Conservation (phyloP, 2,329 filamentous ascomycete genomes). For the Hypomyces perniciosus region DNA sequence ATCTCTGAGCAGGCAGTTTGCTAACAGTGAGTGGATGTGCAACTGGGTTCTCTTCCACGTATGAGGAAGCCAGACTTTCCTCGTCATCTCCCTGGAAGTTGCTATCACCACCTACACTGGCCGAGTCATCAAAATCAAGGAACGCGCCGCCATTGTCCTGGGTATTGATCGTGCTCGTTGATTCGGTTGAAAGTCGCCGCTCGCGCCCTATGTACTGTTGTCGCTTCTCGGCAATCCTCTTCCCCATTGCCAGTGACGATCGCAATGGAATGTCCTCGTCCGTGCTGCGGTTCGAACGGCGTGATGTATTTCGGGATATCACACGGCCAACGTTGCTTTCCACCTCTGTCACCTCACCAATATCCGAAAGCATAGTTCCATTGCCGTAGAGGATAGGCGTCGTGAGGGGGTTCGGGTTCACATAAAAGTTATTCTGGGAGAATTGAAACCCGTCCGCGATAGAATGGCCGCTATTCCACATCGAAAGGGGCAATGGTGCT, state of each 20-base stretch:
- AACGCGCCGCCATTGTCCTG: conserved; percentile 42
- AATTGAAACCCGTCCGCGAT: conserved; percentile 36
- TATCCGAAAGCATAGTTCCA: conserved; percentile 63
- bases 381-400: conserved; percentile 66
- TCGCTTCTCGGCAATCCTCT: conserved; percentile 38
- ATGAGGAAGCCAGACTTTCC: conserved; percentile 57
- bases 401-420: conserved; percentile 39
- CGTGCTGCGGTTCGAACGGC: conserved; percentile 27
- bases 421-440: conserved; percentile 33
- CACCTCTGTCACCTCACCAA: conserved; percentile 52
- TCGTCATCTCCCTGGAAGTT: conserved; percentile 63
- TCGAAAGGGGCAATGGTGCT: conserved; percentile 45
- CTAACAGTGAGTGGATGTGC: conserved; percentile 14
- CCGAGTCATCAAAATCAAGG: conserved; percentile 55
- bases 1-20: conserved; percentile 14
- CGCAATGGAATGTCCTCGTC: conserved; percentile 31
- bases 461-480: conserved; percentile 45
- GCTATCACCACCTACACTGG: conserved; percentile 56
- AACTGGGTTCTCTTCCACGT: conserved; percentile 39
- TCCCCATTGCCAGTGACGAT: conserved; percentile 42
- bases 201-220: conserved; percentile 39
- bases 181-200: conserved; percentile 52
- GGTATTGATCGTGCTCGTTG: conserved; percentile 54
- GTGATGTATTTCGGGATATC: conserved; percentile 33
- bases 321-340: conserved; percentile 42